These are phyloP conservation scores for Fusarium lateritium DNA, from an alignment of 2,329 filamentous ascomycete species.

Conservation along the genomic window DNA sequence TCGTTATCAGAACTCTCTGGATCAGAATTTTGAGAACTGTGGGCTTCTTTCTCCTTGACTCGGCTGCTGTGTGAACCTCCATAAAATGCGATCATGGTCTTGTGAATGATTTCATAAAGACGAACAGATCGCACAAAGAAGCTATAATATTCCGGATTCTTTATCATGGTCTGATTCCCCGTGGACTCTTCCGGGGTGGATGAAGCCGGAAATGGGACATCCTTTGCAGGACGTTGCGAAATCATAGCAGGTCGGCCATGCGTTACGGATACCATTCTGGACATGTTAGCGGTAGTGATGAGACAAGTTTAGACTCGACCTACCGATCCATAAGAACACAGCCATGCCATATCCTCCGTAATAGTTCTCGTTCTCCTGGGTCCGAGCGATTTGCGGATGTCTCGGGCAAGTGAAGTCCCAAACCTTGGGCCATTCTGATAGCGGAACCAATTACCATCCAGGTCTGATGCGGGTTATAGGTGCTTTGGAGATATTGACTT, in stretches of 20 bases:
- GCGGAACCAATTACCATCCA: constrained; percentile 65
- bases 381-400: constrained; percentile 50
- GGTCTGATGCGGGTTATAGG: constrained; percentile 62
- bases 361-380: constrained; percentile 46
- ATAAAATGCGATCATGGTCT: constrained; percentile 51
- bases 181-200: not conserved
- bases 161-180: not conserved
- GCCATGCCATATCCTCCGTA: constrained; percentile 55
- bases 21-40: constrained; percentile 5
- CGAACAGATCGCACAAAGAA: constrained; percentile 56
- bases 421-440: constrained; percentile 62
- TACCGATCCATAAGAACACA: constrained; percentile 59
- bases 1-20: constrained; percentile 18
- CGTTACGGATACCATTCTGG: constrained; percentile 55
- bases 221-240: constrained; percentile 45
- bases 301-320: not conserved
- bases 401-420: constrained; percentile 61
- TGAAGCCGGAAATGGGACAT: constrained; percentile 49
- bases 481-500: constrained; percentile 65
- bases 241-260: constrained; percentile 57
- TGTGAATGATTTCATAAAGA: constrained; percentile 57
- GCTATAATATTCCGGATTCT: constrained; percentile 33
- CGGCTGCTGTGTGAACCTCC: constrained; percentile 27
- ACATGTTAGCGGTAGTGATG: not conserved
- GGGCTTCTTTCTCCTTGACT: constrained; percentile 10